phyloP scores from a whole-genome alignment of 306 rosid genomes.

The Quercus ilex region DNA sequence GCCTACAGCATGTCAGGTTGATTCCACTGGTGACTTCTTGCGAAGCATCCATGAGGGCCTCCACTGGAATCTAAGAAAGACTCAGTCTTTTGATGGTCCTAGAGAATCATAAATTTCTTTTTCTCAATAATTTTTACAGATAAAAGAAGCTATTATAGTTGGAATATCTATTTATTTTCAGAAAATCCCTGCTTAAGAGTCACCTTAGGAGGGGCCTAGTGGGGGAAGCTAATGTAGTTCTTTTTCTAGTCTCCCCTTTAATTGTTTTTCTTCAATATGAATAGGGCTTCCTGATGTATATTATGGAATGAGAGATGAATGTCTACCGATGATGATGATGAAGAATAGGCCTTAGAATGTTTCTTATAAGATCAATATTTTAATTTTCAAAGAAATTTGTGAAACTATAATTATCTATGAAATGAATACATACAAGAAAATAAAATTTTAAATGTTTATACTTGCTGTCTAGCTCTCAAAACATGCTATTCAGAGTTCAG shows the following conservation, averaged over 20 bases:
- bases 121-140: not conserved
- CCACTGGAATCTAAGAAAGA: slow-evolving; percentile 92
- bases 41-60: slow-evolving; percentile 91
- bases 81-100: slow-evolving; percentile 81
- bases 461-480: not conserved
- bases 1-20: slow-evolving; percentile 83
- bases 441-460: not conserved
- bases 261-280: not conserved
- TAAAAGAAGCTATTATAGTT: not conserved
- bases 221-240: not conserved
- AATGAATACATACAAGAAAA: not conserved
- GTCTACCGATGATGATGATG: not conserved
- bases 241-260: not conserved
- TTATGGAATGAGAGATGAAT: not conserved
- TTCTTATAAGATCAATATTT: not conserved
- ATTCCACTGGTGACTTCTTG: slow-evolving; percentile 85
- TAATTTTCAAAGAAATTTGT: not conserved
- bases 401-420: not conserved
- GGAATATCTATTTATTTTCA: not conserved
- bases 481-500: not conserved
- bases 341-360: not conserved
- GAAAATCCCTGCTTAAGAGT: not conserved
- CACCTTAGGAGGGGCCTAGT: not conserved
- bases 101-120: slow-evolving; percentile 35
- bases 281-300: not conserved